Conservation (phyloP, 768 basidiomycete species). For the Mrakia frigida region DNA sequence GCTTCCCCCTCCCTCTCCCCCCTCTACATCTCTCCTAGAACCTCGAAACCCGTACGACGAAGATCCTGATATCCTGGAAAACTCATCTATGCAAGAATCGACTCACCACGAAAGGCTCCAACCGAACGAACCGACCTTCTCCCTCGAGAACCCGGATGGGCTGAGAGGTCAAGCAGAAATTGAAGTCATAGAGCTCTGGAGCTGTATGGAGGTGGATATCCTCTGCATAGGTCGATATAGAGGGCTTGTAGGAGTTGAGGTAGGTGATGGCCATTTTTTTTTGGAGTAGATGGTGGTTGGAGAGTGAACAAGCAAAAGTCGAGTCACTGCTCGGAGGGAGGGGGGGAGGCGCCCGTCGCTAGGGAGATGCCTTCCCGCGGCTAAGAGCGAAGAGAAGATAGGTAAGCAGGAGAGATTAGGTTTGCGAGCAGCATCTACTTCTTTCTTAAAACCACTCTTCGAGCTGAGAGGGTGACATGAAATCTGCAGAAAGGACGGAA, state of each 20-base stretch:
- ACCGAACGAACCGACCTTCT: slow-evolving; percentile 5
- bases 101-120: slow-evolving; percentile 32
- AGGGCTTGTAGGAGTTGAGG: slow-evolving; percentile 24
- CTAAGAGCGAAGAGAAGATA: too few species aligned
- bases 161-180: background rate
- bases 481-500: too few species aligned
- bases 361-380: too few species aligned
- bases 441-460: too few species aligned
- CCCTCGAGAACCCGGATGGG: slow-evolving; percentile 16
- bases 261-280: slow-evolving; percentile 14
- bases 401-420: too few species aligned
- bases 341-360: too few species aligned
- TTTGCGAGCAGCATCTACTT: too few species aligned
- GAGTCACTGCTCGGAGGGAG: background rate
- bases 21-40: background rate
- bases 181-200: slow-evolving; percentile 28
- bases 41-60: background rate
- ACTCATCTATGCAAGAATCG: too few species aligned
- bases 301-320: background rate
- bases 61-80: background rate
- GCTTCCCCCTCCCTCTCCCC: too few species aligned
- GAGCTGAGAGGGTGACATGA: too few species aligned
- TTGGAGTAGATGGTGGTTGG: background rate
- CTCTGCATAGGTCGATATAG: background rate
- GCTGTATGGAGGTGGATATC: slow-evolving; percentile 25